Base-by-base conservation (phyloP, 2,329 filamentous ascomycete genomes). In the Sphaerulina populicola region DNA sequence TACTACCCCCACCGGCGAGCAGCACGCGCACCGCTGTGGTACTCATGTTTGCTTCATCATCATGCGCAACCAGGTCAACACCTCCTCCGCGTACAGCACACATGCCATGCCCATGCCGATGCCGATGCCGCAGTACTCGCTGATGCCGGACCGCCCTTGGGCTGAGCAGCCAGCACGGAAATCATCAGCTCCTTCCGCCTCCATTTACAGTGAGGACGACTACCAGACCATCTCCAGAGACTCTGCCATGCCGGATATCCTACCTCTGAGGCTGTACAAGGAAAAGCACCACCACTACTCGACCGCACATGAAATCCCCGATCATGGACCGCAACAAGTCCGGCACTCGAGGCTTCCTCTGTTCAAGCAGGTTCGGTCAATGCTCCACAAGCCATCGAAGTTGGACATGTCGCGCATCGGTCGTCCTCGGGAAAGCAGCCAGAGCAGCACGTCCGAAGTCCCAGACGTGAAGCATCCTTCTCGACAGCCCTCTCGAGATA, bases 161-260 rank as follows among this genome's bases (percentile, higher is more conserved):
- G 51, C 57, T 35, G 42, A 39, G 23, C 23, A 52, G 6, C 48
- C 51, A 11, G 36, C 35, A 11, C 56, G 38, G 44, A 51, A 35
- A 62, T 68, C 42, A 64, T 66, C 62, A 61, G 68, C 54, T 62
- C 69, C 60, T 15, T 51, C 58, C 4, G 50, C 51, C 11, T 62
- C 62, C 14, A 29, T 70, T 63, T 54, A 69, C 68, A 49, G 68
- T 51, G 69, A 71, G 44, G 68, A 71, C 47, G 62, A 55, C 33
- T 44, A 53, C 47, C 33, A 44, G 37, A 42, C 40, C 18, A 40
- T 27, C 45, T 42, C 53, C 51, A 45, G 55, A 43, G 45, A 55
- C 31, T 47, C 53, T 38, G 48, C 56, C 46, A 61, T 58, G 55
- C 54, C 53, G 36, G 51, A 56, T 30, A 53, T 59, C 38, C 55